These are phyloP conservation scores for Talaromyces sp. DNA, from an alignment of 2,329 filamentous ascomycete species.

Conservation along the genomic window DNA sequence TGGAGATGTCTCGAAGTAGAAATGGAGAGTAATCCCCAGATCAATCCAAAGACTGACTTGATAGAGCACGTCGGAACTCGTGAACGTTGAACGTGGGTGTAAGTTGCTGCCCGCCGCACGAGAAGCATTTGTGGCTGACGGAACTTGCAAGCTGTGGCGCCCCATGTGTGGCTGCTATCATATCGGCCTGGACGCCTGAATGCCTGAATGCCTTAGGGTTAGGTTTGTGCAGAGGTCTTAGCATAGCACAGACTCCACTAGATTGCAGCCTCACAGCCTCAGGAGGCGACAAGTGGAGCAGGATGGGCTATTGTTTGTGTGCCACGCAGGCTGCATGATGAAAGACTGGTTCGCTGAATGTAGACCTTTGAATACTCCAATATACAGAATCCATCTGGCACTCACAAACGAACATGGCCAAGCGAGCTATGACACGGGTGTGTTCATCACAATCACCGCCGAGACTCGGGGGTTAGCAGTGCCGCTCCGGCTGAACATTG, in stretches of 20 bases:
- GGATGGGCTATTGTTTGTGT: not conserved
- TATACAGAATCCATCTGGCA: not conserved
- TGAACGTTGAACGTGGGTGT: conserved; percentile 19
- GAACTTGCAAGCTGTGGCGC: conserved; percentile 1
- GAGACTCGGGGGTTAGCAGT: not conserved
- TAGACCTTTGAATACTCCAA: not conserved
- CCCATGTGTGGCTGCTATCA: conserved; percentile 2
- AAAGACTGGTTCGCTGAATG: not conserved
- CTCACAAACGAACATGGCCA: not conserved
- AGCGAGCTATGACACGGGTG: no score
- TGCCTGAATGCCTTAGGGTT: not conserved
- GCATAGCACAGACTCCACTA: not conserved
- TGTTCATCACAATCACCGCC: not conserved
- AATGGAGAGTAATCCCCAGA: conserved; percentile 7
- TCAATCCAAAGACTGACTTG: not conserved
- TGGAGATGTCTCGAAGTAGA: not conserved
- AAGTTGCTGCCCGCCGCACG: conserved; percentile 17
- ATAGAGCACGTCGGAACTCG: conserved; percentile 4
- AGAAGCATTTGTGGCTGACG: conserved; percentile 4
- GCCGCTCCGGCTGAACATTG: not conserved
- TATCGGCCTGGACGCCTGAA: not conserved
- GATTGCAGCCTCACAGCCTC: conserved; percentile 8
- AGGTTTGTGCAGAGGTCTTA: not conserved
- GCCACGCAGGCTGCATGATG: not conserved
- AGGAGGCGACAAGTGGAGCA: not conserved